Evolutionary conservation across 2,329 filamentous ascomycete genomes (phyloP), one percentile per base, ranked within the genome.

Genomic region (Bipolaris victoriae): DNA sequence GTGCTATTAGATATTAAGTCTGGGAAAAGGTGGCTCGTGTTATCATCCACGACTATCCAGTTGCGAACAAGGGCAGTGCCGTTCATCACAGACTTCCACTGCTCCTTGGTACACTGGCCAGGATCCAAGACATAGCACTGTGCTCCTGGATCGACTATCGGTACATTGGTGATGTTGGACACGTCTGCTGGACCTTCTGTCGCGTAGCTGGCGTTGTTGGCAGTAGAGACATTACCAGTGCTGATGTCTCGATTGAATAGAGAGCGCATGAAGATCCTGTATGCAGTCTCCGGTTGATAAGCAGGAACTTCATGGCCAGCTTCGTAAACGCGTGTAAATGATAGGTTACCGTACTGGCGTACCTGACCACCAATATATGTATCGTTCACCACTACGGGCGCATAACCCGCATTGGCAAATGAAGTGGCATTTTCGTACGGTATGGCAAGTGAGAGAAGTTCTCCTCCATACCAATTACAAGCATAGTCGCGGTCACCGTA

Each of bases 301-400:
- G 79, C 81, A 0, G 82, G 81, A 1, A 84, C 77, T 51, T 82
- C 77, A 62, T 85, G 83, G 3, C 82, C 83, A 1, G 83, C 77
- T 63, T 84, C 77, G 65, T 82, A 85, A 52, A 84, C 77, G 13
- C 81, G 77, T 5, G 77, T 77, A 67, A 84, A 84, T 33, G 76
- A 80, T 6, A 85, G 71, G 54, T 93, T 93, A 10, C 89, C 90
- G 66, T 86, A 90, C 73, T 95, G 90, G 3, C 90, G 84, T 0
- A 91, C 90, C 54, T 86, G 84, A 18, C 91, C 91, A 49, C 86
- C 90, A 69, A 87, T 85, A 75, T 89, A 89, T 6, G 83, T 81
- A 24, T 81, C 82, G 69, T 91, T 90, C 39, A 90, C 86, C 11
- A 87, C 79, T 60, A 95, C 86, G 13, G 88, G 86, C 0, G 86